Base-by-base conservation (phyloP, 2,329 filamentous ascomycete species). In the Xylariaceae sp. region DNA sequence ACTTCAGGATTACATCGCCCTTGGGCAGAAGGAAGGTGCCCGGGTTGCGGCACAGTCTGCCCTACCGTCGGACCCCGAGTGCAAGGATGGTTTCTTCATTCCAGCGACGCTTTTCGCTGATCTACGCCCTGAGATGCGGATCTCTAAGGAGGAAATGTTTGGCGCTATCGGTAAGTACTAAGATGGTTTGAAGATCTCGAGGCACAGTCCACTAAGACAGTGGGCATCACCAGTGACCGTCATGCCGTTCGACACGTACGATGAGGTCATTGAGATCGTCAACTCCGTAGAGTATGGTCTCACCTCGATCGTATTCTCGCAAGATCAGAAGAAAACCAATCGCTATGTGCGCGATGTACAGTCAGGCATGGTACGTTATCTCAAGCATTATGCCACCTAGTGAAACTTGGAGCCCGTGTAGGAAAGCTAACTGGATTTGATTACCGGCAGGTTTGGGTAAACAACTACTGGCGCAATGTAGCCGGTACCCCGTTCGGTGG, bases 71-170 rank as follows among this genome's bases (percentile, higher is more conserved):
- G 60, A 83, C 82, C 68, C 86, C 85, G 50, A 64, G 73, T 64
- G 49, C 40, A 83, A 88, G 75, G 42, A 45, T 20, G 87, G 86
- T 48, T 93, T 86, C 79, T 93, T 91, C 75, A 90, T 93, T 68
- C 75, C 91, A 74, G 88, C 88, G 29, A 94, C 88, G 62, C 87
- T 93, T 73, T 93, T 94, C 76, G 82, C 79, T 67, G 83, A 88
- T 63, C 87, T 92, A 54, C 78, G 72, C 40, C 73, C 82, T 56
- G 79, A 90, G 67, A 93, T 92, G 87, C 89, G 86, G 77, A 92
- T 94, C 62, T 82, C 88, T 70, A 80, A 88, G 67, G 88, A 93
- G 72, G 88, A 94, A 73, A 92, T 94, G 67, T 94, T 94, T 65
- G 88, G 88, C 53, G 39, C 40, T 11, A 47, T 47, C 16, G 44